phyloP scores from a whole-genome alignment of 2,329 filamentous ascomycete genomes.

The Colletotrichum tofieldiae region DNA sequence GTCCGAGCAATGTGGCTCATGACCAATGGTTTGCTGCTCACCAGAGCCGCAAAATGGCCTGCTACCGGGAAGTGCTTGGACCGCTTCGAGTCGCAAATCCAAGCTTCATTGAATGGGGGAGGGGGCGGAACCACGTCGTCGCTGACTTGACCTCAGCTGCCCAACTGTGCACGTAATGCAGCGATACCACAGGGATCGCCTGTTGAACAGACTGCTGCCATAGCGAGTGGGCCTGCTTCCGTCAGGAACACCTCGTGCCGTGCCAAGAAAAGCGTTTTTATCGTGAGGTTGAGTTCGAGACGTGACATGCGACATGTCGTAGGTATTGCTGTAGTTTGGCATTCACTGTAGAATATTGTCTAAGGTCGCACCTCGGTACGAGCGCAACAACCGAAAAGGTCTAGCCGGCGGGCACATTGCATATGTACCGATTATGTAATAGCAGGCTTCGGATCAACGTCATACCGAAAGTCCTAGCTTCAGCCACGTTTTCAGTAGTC shows the following conservation, averaged over 20 bases:
- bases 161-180: constrained; percentile 40
- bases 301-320: constrained; percentile 20
- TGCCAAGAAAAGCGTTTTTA: constrained; percentile 21
- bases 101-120: constrained; percentile 35
- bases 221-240: constrained; percentile 6
- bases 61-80: constrained; percentile 27
- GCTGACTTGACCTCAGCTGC: constrained; percentile 18
- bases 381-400: neutral
- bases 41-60: constrained; percentile 20
- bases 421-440: neutral
- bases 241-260: constrained; percentile 4
- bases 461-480: accelerated
- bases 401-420: neutral
- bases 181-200: constrained; percentile 28
- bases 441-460: neutral
- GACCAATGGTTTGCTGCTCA: constrained; percentile 30
- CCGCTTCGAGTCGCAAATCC: constrained; percentile 27
- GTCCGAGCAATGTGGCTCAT: constrained; percentile 26
- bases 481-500: neutral
- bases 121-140: constrained; percentile 24
- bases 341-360: neutral
- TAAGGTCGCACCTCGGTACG: neutral
- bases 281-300: constrained; percentile 21
- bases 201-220: constrained; percentile 7
- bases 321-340: constrained; percentile 17